A percentile compares a stretch with the other conserved stretches of the same genome.
Conservation (phyloP, 805 yeast genomes). For the Cyberlindnera amylophila region DNA sequence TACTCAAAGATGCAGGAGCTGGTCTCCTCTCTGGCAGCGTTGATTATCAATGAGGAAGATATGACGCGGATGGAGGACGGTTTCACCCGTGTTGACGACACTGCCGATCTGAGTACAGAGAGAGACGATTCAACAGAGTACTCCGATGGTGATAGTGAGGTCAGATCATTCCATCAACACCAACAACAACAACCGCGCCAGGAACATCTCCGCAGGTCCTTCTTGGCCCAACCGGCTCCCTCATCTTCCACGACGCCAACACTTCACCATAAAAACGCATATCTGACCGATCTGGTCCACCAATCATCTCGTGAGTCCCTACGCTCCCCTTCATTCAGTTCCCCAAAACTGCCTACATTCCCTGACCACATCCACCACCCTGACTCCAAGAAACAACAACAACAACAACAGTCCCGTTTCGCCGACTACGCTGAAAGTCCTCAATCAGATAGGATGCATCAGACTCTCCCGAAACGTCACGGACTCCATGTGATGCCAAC, state of each 20-base stretch:
- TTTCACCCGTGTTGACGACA: not conserved
- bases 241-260: conserved; percentile 1
- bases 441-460: not conserved
- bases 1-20: conserved; percentile 32
- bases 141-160: conserved; percentile 5
- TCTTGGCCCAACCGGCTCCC: not conserved
- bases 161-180: not conserved
- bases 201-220: not conserved
- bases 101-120: not conserved
- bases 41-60: conserved; percentile 29
- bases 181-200: conserved; percentile 1
- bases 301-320: conserved; percentile 6
- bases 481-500: conserved; percentile 10
- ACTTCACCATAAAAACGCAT: not conserved
- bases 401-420: not conserved
- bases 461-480: not conserved
- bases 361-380: not conserved
- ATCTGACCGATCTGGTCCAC: not conserved
- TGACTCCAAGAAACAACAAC: not conserved
- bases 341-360: conserved; percentile 11
- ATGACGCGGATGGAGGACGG: conserved; percentile 11
- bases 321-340: conserved; percentile 11
- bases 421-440: not conserved
- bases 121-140: conserved; percentile 6
- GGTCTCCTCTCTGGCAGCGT: conserved; percentile 30